Evolutionary conservation across 768 basidiomycete species (phyloP).

Genomic region (Pisolithus marmoratus): DNA sequence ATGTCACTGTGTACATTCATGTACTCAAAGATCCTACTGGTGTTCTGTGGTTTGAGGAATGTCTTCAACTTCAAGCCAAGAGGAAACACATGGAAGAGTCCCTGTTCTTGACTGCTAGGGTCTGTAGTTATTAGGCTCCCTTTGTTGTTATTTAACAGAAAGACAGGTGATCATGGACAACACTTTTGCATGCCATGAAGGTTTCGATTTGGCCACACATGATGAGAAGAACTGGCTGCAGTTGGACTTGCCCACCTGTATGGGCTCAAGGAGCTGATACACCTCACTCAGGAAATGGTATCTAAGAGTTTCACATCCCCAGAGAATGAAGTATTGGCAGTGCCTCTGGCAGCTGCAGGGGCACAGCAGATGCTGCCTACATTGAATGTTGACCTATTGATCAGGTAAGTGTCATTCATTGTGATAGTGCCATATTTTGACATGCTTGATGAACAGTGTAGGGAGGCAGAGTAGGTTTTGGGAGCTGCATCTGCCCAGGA

Average conservation of each 20-base stretch:
- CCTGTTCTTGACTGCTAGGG: slow-evolving; percentile 94
- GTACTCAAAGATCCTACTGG: slow-evolving; percentile 98
- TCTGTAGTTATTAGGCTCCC: slow-evolving; percentile 16
- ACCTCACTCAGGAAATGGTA: too few species aligned
- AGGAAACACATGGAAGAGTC: slow-evolving; percentile 97
- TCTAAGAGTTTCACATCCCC: slow-evolving; percentile 95
- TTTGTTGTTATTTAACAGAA: not conserved
- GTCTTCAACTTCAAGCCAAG: slow-evolving; percentile 87
- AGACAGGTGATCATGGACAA: slow-evolving; percentile 88
- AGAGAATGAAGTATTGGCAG: slow-evolving; percentile 92
- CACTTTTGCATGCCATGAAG: slow-evolving; percentile 90
- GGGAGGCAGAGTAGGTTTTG: slow-evolving; percentile 86
- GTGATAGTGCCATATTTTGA: too few species aligned
- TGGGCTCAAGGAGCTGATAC: too few species aligned
- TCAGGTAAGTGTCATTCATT: too few species aligned
- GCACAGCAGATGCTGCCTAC: too few species aligned
- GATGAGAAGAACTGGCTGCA: slow-evolving; percentile 97
- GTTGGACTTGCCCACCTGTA: slow-evolving; percentile 84
- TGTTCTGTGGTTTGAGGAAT: slow-evolving; percentile 97
- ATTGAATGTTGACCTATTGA: too few species aligned
- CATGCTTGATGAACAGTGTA: slow-evolving; percentile 95
- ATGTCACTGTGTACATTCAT: slow-evolving; percentile 93
- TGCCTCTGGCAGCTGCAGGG: slow-evolving; percentile 95
- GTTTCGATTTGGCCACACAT: slow-evolving; percentile 95
- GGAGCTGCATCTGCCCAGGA: slow-evolving; percentile 78